Evolutionary conservation across 768 basidiomycete species (phyloP).

Genomic region (Tulasnella sp.): DNA sequence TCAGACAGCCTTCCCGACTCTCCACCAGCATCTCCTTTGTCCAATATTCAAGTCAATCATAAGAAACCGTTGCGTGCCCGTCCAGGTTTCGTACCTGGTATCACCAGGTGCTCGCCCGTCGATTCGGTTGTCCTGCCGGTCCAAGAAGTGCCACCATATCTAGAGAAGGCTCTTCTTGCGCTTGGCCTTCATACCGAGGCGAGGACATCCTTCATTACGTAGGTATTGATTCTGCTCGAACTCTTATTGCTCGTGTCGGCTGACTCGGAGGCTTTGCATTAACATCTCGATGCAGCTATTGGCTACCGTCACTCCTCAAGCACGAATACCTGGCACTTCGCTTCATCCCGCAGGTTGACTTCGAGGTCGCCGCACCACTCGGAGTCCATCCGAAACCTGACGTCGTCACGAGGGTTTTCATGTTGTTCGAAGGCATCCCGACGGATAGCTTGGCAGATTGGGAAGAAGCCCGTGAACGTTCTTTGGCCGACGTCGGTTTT

Average conservation of each 20-base stretch:
- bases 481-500: neutral
- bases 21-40: neutral
- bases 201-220: neutral
- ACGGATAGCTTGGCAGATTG: neutral
- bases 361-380: constrained; percentile 47
- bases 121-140: neutral
- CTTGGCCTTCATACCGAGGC: neutral
- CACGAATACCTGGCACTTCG: constrained; percentile 51
- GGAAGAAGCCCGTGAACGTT: neutral
- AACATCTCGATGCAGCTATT: constrained; percentile 43
- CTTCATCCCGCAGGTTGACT: constrained; percentile 52
- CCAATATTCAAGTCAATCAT: neutral
- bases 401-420: neutral
- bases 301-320: constrained; percentile 51
- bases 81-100: neutral
- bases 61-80: neutral
- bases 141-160: neutral
- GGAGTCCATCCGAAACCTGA: neutral
- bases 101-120: neutral
- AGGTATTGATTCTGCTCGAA: neutral
- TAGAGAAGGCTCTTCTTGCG: neutral
- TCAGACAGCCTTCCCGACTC: neutral
- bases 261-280: neutral
- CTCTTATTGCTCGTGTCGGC: too few relatives aligned
- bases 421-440: neutral